These are phyloP conservation scores for Rhizopus arrhizus DNA, from an alignment of 371 early-diverging fungal species.

Conservation along the genomic window DNA sequence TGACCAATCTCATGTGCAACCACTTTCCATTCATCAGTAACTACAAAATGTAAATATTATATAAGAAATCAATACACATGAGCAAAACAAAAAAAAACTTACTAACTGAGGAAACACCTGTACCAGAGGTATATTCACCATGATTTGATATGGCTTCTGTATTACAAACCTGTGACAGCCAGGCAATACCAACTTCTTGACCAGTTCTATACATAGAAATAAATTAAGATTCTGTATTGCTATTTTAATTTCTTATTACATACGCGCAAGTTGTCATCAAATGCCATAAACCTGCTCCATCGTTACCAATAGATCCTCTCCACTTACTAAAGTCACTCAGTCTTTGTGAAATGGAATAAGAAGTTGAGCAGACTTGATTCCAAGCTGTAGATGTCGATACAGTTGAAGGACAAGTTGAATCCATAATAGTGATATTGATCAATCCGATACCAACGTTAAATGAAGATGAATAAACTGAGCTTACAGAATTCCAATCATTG, in stretches of 20 bases:
- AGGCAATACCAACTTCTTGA: slow-evolving; percentile 91
- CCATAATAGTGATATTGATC: slow-evolving; percentile 77
- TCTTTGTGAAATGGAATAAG: slow-evolving; percentile 75
- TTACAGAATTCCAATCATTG: slow-evolving; percentile 76
- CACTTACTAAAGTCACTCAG: slow-evolving; percentile 89
- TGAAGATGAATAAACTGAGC: slow-evolving; percentile 81
- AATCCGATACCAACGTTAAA: slow-evolving; percentile 90
- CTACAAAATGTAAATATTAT: slow-evolving; percentile 22
- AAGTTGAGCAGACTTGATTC: slow-evolving; percentile 78
- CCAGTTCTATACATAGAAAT: slow-evolving; percentile 57
- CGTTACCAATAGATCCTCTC: slow-evolving; percentile 70
- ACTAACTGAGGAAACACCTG: slow-evolving; percentile 84
- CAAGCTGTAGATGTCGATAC: slow-evolving; percentile 52
- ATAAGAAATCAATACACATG: not conserved
- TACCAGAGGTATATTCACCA: slow-evolving; percentile 73
- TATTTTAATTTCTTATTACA: slow-evolving; percentile 12
- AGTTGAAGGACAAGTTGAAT: slow-evolving; percentile 60
- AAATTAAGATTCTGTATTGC: not conserved
- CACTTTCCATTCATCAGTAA: slow-evolving; percentile 90
- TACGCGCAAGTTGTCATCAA: slow-evolving; percentile 88
- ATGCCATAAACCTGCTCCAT: slow-evolving; percentile 94
- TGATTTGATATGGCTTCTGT: slow-evolving; percentile 28
- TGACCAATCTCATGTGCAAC: slow-evolving; percentile 96
- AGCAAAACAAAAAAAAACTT: slow-evolving; percentile 20
- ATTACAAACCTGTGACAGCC: slow-evolving; percentile 82